Evolutionary conservation across 1,139 yeast genomes (phyloP).

Genomic region (Suhomyces taliae): DNA sequence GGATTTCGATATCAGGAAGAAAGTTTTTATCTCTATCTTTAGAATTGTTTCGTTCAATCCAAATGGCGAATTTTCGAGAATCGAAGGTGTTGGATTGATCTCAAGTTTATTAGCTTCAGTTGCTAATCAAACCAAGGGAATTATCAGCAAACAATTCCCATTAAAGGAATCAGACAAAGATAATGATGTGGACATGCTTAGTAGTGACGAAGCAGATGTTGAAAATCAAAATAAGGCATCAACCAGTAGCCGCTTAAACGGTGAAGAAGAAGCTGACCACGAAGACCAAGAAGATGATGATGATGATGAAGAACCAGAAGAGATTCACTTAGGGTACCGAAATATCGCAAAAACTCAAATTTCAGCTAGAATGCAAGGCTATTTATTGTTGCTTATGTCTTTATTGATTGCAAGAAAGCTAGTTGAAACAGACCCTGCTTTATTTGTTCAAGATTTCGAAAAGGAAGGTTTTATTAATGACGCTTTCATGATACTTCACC

Average conservation of each 20-base stretch:
- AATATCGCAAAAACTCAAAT: constrained; percentile 1
- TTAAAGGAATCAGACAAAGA: constrained; percentile 3
- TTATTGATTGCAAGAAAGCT: constrained; percentile 51
- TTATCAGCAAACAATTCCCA: constrained; percentile 19
- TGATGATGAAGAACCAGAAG: constrained; percentile 12
- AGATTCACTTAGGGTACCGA: background rate
- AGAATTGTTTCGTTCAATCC: constrained; percentile 46
- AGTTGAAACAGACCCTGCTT: constrained; percentile 43
- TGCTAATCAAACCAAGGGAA: constrained; percentile 56
- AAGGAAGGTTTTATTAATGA: constrained; percentile 74
- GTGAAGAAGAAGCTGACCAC: constrained; percentile 12
- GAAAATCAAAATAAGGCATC: constrained; percentile 5
- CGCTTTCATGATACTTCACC: constrained; percentile 19
- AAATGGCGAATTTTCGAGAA: constrained; percentile 18
- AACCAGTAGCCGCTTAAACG: background rate
- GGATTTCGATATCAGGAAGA: constrained; percentile 64
- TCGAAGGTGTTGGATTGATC: constrained; percentile 31
- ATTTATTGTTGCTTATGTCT: constrained; percentile 49
- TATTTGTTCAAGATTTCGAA: constrained; percentile 52
- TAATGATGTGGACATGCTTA: constrained; percentile 15
- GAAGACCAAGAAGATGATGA: constrained; percentile 14
- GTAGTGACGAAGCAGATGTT: constrained; percentile 11
- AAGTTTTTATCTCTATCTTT: constrained; percentile 56
- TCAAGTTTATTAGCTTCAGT: constrained; percentile 64
- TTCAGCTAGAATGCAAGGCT: constrained; percentile 8